Evolutionary conservation across 352 stramenopile species (phyloP).

Genomic region (Globisporangium alternatum): DNA sequence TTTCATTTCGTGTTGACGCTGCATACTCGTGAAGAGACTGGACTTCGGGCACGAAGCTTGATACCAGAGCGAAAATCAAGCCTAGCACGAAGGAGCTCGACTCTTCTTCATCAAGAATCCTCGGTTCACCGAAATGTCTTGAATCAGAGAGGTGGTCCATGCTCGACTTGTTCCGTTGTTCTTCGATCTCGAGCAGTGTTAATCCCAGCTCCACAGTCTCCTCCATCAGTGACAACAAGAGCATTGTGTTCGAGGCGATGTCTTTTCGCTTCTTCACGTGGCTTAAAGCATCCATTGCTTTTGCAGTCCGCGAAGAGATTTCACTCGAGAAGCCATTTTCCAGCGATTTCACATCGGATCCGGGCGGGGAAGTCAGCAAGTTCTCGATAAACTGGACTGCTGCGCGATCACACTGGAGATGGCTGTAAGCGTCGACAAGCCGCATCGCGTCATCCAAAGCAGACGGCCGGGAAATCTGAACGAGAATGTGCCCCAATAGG

Average conservation of each 20-base stretch:
- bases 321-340: conserved; percentile 7
- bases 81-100: conserved; percentile 27
- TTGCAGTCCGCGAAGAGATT: conserved; percentile 14
- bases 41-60: conserved; percentile 27
- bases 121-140: background rate
- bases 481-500: conserved; percentile 57
- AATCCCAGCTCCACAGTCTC: conserved; percentile 51
- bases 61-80: conserved; percentile 36
- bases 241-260: conserved; percentile 17
- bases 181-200: conserved; percentile 41
- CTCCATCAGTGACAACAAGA: conserved; percentile 45
- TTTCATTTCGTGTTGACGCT: conserved; percentile 18
- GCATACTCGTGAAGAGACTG: conserved; percentile 23
- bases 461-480: conserved; percentile 41
- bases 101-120: conserved; percentile 5
- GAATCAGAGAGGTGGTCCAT: background rate
- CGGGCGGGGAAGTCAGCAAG: conserved; percentile 30
- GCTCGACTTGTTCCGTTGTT: conserved; percentile 8
- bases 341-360: background rate
- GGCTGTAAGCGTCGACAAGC: conserved; percentile 58
- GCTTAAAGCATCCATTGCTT: conserved; percentile 29
- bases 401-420: conserved; percentile 46
- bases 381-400: conserved; percentile 67
- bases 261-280: conserved; percentile 42
- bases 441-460: conserved; percentile 54